phyloP scores from a whole-genome alignment of 306 rosid genomes.

The Quercus mongolica region DNA sequence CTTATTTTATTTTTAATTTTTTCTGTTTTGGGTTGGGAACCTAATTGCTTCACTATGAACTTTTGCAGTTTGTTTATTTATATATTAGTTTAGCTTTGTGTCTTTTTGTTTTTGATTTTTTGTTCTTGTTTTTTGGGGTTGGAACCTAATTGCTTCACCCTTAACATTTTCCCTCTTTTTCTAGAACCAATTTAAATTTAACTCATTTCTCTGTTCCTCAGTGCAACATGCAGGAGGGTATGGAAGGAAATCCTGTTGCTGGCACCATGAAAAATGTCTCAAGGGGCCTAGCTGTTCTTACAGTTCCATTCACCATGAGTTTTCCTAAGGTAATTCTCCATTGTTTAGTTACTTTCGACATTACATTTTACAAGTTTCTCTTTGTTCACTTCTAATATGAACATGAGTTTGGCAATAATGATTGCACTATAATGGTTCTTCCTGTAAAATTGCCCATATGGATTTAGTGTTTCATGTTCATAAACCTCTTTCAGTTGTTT shows the following conservation, averaged over 20 bases:
- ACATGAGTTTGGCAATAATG: not conserved
- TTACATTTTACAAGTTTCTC: not conserved
- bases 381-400: conserved; percentile 14
- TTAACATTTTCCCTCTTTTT: not conserved
- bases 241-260: conserved; percentile 91
- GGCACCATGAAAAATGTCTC: conserved; percentile 74
- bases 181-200: not conserved
- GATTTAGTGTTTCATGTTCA: not conserved
- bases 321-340: conserved; percentile 73
- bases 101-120: not conserved
- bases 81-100: not conserved
- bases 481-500: not conserved
- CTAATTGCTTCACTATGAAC: not conserved
- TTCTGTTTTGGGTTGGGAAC: not conserved
- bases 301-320: conserved; percentile 81
- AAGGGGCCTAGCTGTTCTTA: conserved; percentile 78
- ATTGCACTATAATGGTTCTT: conserved; percentile 11
- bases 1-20: not conserved
- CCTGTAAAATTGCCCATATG: not conserved
- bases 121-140: not conserved
- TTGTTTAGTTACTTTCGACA: not conserved
- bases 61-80: not conserved
- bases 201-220: conserved; percentile 28
- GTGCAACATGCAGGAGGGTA: conserved; percentile 86
- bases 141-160: no score